Evolutionary conservation across 768 basidiomycete species (phyloP).

Genomic region (Boletellus sp.): DNA sequence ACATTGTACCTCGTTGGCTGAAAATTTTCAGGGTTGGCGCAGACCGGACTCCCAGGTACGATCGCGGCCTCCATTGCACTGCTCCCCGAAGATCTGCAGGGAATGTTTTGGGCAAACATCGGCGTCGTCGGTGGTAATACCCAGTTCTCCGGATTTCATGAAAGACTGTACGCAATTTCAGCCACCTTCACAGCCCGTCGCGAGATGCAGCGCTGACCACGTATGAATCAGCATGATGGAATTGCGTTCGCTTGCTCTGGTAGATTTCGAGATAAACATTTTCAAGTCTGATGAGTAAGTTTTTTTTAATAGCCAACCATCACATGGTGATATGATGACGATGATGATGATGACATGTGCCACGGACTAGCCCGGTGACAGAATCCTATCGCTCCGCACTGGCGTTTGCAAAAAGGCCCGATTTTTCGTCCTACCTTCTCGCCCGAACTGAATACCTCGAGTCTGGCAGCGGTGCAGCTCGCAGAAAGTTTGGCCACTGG

Average conservation of each 20-base stretch:
- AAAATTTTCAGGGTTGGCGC: conserved; percentile 58
- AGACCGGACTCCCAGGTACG: conserved; percentile 72
- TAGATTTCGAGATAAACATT: conserved; percentile 69
- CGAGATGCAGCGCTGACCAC: conserved; percentile 10
- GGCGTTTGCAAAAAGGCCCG: conserved; percentile 50
- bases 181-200: conserved; percentile 12
- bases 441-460: conserved; percentile 85
- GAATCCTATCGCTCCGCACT: conserved; percentile 63
- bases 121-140: conserved; percentile 84
- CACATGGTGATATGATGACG: too few species aligned
- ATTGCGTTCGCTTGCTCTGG: conserved; percentile 76
- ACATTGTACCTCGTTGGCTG: conserved; percentile 2
- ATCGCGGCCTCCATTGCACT: conserved; percentile 72
- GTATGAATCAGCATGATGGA: conserved; percentile 56
- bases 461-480: conserved; percentile 68
- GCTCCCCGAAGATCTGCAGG: conserved; percentile 78
- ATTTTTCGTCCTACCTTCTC: conserved; percentile 52
- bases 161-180: conserved; percentile 61
- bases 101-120: conserved; percentile 96
- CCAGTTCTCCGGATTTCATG: conserved; percentile 67
- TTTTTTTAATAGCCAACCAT: conserved; percentile 6
- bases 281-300: conserved; percentile 74
- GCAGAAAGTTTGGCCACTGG: conserved; percentile 72
- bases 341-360: conserved; percentile 13
- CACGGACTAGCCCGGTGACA: conserved; percentile 51